Evolutionary conservation across 768 basidiomycete genomes (phyloP).

Genomic region (Gymnopilus junonius): DNA sequence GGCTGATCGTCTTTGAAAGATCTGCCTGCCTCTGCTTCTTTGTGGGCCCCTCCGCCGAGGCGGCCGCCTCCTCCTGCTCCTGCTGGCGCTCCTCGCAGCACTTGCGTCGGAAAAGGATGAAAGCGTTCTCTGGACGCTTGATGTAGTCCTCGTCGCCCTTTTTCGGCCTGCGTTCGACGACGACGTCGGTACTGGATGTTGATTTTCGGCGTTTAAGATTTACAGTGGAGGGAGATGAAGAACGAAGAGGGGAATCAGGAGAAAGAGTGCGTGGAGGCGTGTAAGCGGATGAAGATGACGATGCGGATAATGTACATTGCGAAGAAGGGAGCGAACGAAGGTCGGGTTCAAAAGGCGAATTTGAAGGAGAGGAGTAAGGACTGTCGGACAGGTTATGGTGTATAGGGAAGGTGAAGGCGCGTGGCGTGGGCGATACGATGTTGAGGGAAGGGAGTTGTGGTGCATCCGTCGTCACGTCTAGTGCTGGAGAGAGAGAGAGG

Average conservation of each 20-base stretch:
- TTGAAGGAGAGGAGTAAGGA: slow-evolving; percentile 69
- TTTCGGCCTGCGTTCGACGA: slow-evolving; percentile 59
- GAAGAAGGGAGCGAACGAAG: slow-evolving; percentile 57
- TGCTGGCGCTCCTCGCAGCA: slow-evolving; percentile 75
- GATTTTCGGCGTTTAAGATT: slow-evolving; percentile 51
- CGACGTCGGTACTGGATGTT: slow-evolving; percentile 46
- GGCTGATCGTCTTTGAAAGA: slow-evolving; percentile 81
- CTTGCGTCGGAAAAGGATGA: slow-evolving; percentile 82
- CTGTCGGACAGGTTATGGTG: slow-evolving; percentile 66
- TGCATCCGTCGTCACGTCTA: slow-evolving; percentile 76
- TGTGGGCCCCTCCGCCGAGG: slow-evolving; percentile 40
- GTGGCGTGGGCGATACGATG: slow-evolving; percentile 73
- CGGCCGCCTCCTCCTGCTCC: slow-evolving; percentile 51
- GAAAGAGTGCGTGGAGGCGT: slow-evolving; percentile 40
- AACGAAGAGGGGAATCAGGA: slow-evolving; percentile 47
- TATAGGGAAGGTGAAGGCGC: slow-evolving; percentile 71
- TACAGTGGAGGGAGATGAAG: slow-evolving; percentile 41
- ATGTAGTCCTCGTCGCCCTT: slow-evolving; percentile 85
- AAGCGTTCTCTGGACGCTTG: slow-evolving; percentile 84
- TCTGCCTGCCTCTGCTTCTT: slow-evolving; percentile 78
- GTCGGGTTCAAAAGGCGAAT: slow-evolving; percentile 77
- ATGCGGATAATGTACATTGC: slow-evolving; percentile 34
- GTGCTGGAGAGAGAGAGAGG: slow-evolving; percentile 51
- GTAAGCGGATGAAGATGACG: slow-evolving; percentile 46
- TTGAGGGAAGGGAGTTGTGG: slow-evolving; percentile 55